Percentiles rank a stretch among this genome's conserved stretches.
These are phyloP conservation scores for Avena eriantha DNA, from an alignment of 176 grass and related monocot genomes.

Conservation along the genomic window DNA sequence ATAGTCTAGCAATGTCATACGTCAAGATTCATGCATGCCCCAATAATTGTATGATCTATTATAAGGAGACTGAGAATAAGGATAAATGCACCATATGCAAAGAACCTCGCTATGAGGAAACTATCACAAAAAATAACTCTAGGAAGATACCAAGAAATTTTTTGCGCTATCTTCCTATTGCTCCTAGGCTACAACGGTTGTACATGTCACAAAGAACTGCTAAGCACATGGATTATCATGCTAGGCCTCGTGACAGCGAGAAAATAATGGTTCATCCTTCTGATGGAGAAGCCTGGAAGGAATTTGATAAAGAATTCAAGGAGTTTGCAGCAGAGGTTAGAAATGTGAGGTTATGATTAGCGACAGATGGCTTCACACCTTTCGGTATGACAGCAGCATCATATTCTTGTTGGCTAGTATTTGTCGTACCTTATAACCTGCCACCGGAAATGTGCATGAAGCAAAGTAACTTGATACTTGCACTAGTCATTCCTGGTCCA, in stretches of 20 bases:
- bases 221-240: too few species aligned
- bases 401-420: conserved; percentile 31
- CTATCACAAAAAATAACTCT: not conserved
- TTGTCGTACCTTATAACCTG: too few species aligned
- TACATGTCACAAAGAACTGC: not conserved
- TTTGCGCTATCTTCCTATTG: not conserved
- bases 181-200: not conserved
- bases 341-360: conserved; percentile 2
- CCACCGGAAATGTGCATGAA: too few species aligned
- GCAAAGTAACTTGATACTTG: too few species aligned
- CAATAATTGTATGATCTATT: too few species aligned
- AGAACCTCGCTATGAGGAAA: too few species aligned
- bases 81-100: too few species aligned
- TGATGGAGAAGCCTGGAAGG: conserved; percentile 34
- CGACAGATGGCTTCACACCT: conserved; percentile 18
- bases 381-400: not conserved
- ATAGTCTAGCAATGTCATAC: too few species aligned
- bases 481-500: too few species aligned
- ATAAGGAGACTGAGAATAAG: too few species aligned
- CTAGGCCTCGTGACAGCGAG: not conserved
- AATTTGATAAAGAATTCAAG: not conserved
- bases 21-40: too few species aligned
- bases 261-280: conserved; percentile 24
- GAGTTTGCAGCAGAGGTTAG: not conserved
- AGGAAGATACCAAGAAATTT: not conserved